Evolutionary conservation across 139 green algal genomes (phyloP), one percentile per base, ranked within the genome.

Genomic region (Tetraselmis striata): DNA sequence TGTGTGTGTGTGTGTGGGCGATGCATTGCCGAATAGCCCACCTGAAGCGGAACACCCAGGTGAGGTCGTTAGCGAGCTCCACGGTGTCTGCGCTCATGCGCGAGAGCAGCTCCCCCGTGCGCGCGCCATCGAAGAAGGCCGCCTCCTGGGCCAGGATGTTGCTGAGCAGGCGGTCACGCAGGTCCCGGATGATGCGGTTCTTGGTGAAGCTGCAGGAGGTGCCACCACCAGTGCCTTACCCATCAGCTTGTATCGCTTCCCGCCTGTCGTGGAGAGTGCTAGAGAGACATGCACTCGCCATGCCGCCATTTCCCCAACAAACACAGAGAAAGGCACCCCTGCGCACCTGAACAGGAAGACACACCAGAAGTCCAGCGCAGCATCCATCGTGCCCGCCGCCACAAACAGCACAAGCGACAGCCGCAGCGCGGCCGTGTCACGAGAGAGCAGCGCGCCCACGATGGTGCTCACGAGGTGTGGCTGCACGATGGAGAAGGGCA

Each of bases 281-380:
- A n/a, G n/a, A n/a, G n/a, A n/a, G n/a, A n/a, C n/a, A n/a, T n/a
- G n/a, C n/a, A n/a, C n/a, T n/a, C n/a, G n/a, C n/a, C n/a, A n/a
- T n/a, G n/a, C n/a, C n/a, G n/a, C n/a, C n/a, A n/a, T n/a, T n/a
- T n/a, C n/a, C n/a, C n/a, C n/a, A n/a, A n/a, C n/a, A n/a, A n/a
- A n/a, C n/a, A n/a, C n/a, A n/a, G n/a, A n/a, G n/a, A n/a, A n/a
- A n/a, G n/a, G n/a, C n/a, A n/a, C n/a, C n/a, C n/a, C n/a, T n/a
- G n/a, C n/a, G n/a, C n/a, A n/a, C n/a, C n/a, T n/a, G 77, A 80
- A 80, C 2, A 80, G 77, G 77, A 59, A 80, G 29, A 80, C 77
- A n/a, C 77, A 80, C 77, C 77, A 80, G 29, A 80, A 80, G 77
- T 80, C 77, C 28, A 80, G 77, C 5, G 32, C 77, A 2, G 77